Evolutionary conservation across 208 protist genomes (phyloP), one percentile per base, ranked within the genome.

Genomic region (Naegleria lovaniensis): DNA sequence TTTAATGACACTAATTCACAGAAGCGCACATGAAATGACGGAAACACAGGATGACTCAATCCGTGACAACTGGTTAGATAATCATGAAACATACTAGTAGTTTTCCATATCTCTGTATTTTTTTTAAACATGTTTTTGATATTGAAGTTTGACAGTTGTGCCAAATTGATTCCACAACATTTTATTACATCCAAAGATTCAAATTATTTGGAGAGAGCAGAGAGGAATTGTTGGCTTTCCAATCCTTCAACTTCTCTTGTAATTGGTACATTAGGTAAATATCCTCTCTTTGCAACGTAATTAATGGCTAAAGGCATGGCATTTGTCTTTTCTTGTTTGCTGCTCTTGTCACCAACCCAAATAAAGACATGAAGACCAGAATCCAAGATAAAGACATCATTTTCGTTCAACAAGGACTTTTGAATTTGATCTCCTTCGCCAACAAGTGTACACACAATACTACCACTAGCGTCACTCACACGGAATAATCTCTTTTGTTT

Each of bases 311-410:
- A 36, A 36, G 22, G 75, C 43, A 89, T 76, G 16, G 51, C 43
- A 7, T 76, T 39, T 89, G n/a, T n/a, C 36, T 36, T 89, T 43
- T 89, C 86, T 59, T 36, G 33, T 5, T 16, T 39, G 39, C 48
- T 76, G n/a, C 16, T 33, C 5, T 41, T 29, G 33, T 76, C 38
- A 43, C 86, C 86, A 33, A 89, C 38, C 86, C 86, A 89, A 43
- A 76, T 33, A 29, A 40, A 89, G 36, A 89, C 58, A 40, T 89
- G 9, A 33, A 16, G 39, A 33, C 86, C 86, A 76, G 25, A 13
- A 89, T 89, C 86, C 0, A 76, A 40, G 16, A 89, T 43, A 41
- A 76, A 89, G 11, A 89, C 86, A 89, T 89, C 86, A n/a, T 89
- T 25, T 15, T 5, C 11, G 4, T 89, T 41, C 4, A 89, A 76